These are phyloP conservation scores for Penicillium ochrochloron DNA, from an alignment of 495 filamentous ascomycete genomes.

Conservation along the genomic window DNA sequence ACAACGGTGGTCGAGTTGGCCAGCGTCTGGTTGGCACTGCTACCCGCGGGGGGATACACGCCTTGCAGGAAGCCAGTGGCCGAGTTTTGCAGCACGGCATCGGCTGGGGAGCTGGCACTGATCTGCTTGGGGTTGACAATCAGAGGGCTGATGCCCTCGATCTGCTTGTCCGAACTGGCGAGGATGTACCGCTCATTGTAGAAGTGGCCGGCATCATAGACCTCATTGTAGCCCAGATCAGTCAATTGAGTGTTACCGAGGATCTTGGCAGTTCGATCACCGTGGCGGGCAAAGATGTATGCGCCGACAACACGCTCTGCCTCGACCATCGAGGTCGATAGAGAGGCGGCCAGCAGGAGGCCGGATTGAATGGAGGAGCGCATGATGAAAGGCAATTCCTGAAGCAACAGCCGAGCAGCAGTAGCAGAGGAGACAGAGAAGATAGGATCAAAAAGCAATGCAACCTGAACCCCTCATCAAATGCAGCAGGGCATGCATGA, in stretches of 20 bases:
- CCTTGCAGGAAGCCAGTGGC: slow-evolving; percentile 63
- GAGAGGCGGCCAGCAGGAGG: slow-evolving; percentile 38
- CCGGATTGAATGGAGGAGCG: slow-evolving; percentile 36
- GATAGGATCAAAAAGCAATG: background rate
- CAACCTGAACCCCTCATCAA: slow-evolving; percentile 1
- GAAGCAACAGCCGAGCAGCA: background rate
- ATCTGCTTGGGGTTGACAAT: slow-evolving; percentile 64
- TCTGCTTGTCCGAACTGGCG: slow-evolving; percentile 51
- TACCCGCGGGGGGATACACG: slow-evolving; percentile 63
- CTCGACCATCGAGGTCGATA: slow-evolving; percentile 43
- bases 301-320: slow-evolving; percentile 65
- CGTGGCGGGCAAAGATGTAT: slow-evolving; percentile 68
- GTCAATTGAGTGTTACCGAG: slow-evolving; percentile 59
- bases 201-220: slow-evolving; percentile 64
- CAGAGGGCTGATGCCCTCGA: slow-evolving; percentile 60
- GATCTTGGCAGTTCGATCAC: slow-evolving; percentile 63
- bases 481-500: background rate
- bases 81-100: slow-evolving; percentile 66
- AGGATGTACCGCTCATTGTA: slow-evolving; percentile 66
- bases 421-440: background rate
- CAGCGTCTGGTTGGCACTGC: slow-evolving; percentile 43
- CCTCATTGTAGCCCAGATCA: slow-evolving; percentile 62
- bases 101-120: slow-evolving; percentile 57
- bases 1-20: slow-evolving; percentile 56
- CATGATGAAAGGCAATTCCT: slow-evolving; percentile 29